Evolutionary conservation across 2,329 filamentous ascomycete genomes (phyloP).

Genomic region (Trichoderma sp.): DNA sequence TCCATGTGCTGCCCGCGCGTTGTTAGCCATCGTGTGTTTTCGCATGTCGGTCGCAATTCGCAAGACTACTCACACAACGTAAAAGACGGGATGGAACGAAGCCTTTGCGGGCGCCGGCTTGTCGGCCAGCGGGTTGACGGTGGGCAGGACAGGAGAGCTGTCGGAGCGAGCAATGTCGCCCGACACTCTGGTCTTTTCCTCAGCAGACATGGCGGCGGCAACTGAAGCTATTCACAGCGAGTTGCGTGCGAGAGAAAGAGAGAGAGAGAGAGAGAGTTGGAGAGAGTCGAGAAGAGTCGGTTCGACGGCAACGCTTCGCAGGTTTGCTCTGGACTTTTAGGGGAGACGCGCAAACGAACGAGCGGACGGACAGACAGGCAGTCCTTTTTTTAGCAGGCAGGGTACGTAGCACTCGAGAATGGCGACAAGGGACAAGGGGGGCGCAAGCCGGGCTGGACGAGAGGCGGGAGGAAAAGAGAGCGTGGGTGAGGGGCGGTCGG

Average conservation of each 20-base stretch:
- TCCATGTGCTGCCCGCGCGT: slow-evolving; percentile 71
- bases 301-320: slow-evolving; percentile 33
- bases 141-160: slow-evolving; percentile 70
- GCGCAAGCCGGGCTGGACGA: not conserved
- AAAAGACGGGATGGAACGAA: slow-evolving; percentile 77
- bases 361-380: slow-evolving; percentile 40
- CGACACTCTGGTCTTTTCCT: slow-evolving; percentile 83
- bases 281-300: slow-evolving; percentile 40
- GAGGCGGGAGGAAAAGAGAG: slow-evolving; percentile 30
- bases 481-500: slow-evolving; percentile 34
- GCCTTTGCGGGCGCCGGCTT: slow-evolving; percentile 68
- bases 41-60: not conserved
- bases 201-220: slow-evolving; percentile 45
- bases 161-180: slow-evolving; percentile 70
- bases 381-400: slow-evolving; percentile 26
- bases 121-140: slow-evolving; percentile 73
- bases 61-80: slow-evolving; percentile 64
- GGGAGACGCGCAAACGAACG: slow-evolving; percentile 44
- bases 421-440: slow-evolving; percentile 24
- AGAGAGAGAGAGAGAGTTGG: not conserved
- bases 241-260: not conserved
- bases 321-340: slow-evolving; percentile 23
- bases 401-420: slow-evolving; percentile 24
- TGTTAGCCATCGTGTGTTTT: not conserved
- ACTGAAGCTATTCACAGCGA: slow-evolving; percentile 14